These are phyloP conservation scores for Colletotrichum sansevieriae DNA, from an alignment of 2,329 filamentous ascomycete genomes.

Conservation along the genomic window DNA sequence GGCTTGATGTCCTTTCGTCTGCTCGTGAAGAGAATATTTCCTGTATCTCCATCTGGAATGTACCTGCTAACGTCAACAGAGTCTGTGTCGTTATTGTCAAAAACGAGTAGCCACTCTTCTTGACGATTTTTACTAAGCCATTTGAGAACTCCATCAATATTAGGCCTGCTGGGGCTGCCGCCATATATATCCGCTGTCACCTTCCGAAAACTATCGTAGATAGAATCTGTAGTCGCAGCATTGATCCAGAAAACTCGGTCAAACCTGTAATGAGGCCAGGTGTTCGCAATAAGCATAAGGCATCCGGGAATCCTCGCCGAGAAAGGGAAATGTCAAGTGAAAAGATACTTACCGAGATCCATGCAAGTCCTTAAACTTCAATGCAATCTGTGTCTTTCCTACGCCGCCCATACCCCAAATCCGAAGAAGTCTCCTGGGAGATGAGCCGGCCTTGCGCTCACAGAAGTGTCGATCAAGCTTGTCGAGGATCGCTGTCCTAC, in stretches of 20 bases:
- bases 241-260: slow-evolving; percentile 49
- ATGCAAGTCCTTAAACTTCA: slow-evolving; percentile 45
- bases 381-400: slow-evolving; percentile 50
- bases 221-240: slow-evolving; percentile 44
- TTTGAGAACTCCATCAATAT: no score
- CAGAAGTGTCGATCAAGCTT: no score
- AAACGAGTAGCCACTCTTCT: slow-evolving; percentile 46
- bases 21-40: slow-evolving; percentile 49
- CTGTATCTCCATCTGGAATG: slow-evolving; percentile 43
- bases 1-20: slow-evolving; percentile 30
- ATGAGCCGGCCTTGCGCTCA: no score
- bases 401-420: slow-evolving; percentile 48
- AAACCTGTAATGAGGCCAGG: slow-evolving; percentile 42
- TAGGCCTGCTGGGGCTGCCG: background rate
- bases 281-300: no score
- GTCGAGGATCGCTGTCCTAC: no score
- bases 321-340: no score
- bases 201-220: slow-evolving; percentile 43
- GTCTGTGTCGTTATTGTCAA: slow-evolving; percentile 47
- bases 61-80: slow-evolving; percentile 35
- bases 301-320: no score
- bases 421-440: slow-evolving; percentile 42
- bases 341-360: slow-evolving; percentile 9
- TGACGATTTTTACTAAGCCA: no score
- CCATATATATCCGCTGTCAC: slow-evolving; percentile 37